Base-by-base conservation (phyloP, 805 yeast genomes). In the Cyberlindnera veronae region DNA sequence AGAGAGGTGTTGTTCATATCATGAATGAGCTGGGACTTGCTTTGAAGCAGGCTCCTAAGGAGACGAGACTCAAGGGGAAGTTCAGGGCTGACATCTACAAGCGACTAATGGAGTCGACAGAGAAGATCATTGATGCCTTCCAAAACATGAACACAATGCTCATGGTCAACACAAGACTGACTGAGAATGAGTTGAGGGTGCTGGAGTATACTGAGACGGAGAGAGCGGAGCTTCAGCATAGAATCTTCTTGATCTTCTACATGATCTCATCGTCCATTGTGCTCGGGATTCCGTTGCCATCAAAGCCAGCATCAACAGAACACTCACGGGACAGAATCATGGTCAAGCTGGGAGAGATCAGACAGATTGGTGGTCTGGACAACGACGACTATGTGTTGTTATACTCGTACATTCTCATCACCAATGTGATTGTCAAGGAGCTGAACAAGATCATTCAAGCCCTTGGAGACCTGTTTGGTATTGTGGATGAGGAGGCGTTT, bases 301-400 rank as follows among this genome's bases (percentile, higher is more conserved):
- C 73, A 18, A 80, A 79, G 49, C 81, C 90, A 1, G 91, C 93
- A 0, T 79, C 86, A 0, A 81, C 88, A 0, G 84, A 76, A 31
- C 84, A 81, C 55, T 81, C 93, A 1, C 76, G 80, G 50, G 86
- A 81, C 45, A 61, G 89, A 24, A 68, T 86, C 66, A 67, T 85
- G 46, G 74, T 69, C 33, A 84, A 83, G 50, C 64, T 85, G 47
- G 78, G 75, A 44, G 79, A 76, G 44, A 74, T 80, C 15, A 63
- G 93, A 36, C 54, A 61, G 41, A 51, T 64, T 32, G 55, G 54
- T 24, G 46, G 54, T 15, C 56, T 79, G 30, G 64, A 72, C 10
- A 82, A 83, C 53, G 84, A 82, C 45, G 95, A 86, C 51, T 86
- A 84, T 56, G 87, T 86, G 16, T 62, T 86, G 51, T 69, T 86